Base-by-base conservation (phyloP, 2,329 filamentous ascomycete genomes). In the Fusarium sp. region DNA sequence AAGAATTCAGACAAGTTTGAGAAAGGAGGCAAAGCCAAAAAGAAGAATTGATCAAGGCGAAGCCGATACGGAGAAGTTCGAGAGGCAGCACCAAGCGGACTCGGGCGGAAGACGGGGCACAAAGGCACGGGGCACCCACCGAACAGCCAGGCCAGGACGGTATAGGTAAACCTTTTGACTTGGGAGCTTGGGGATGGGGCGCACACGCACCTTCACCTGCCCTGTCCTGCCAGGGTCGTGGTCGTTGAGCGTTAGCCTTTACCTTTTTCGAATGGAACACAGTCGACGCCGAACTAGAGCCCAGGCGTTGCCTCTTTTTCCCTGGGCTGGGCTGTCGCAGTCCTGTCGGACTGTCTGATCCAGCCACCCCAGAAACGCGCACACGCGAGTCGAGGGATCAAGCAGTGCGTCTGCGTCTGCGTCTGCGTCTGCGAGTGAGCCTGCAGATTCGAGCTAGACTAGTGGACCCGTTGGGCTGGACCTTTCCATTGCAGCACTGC, bases 361-460 rank as follows among this genome's bases (percentile, higher is more conserved):
- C 57, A 69, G 67, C 67, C 67, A 68, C 64, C 58, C 52, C 54
- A 57, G 45, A 63, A 44, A 52, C 48, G 58, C 53, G 52, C 59
- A 48, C 52, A 51, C 60, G 60, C 53, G 57, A 69, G 52, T 63
- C 54, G 54, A 58, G 51, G 57, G 50, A 54, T 56, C 55, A 50
- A 63, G 61, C 45, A 49, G 47, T 53, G 65, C 47, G 31, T n/a
- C 31, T 33, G 31, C 27, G 23, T n/a, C n/a, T n/a, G n/a, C n/a
- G n/a, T n/a, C n/a, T 53, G 65, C 47, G 31, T n/a, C 31, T 33
- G 31, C 27, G 23, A 27, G 25, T 27, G 52, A 58, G 52, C 38
- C 53, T 60, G 52, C 53, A 54, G 54, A 52, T 54, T 38, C 49
- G 37, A 54, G 45, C 56, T 61, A 47, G 61, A 43, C 56, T 48